Conservation (phyloP, 2,329 filamentous ascomycete genomes). For the Talaromyces sp. region DNA sequence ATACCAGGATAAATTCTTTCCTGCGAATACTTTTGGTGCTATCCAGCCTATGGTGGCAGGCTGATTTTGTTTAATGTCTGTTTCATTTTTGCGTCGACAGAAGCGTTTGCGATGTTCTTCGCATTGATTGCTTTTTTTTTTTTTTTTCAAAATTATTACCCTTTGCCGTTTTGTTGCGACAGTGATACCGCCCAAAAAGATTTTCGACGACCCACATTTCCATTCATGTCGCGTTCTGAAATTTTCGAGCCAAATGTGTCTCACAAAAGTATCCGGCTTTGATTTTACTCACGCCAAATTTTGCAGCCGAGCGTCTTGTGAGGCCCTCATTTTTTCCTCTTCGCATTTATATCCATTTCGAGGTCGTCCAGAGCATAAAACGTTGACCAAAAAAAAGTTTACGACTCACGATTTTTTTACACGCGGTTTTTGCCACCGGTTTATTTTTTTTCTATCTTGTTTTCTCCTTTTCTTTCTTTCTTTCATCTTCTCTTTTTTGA, state of each 20-base stretch:
- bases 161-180: conserved; percentile 20
- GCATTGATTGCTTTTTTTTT: conserved; percentile 23
- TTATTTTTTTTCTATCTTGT: conserved; percentile 1
- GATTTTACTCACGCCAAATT: conserved; percentile 8
- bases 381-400: conserved; percentile 13
- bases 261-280: conserved; percentile 10
- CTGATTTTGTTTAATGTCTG: conserved; percentile 19
- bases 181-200: conserved; percentile 3
- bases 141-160: conserved; percentile 29
- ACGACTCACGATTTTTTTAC: conserved; percentile 18
- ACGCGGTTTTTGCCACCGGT: conserved; percentile 22
- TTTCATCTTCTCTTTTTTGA: conserved; percentile 30
- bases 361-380: conserved; percentile 13
- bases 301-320: conserved; percentile 3
- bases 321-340: not conserved
- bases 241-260: conserved; percentile 4
- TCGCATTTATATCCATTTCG: conserved; percentile 8
- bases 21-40: conserved; percentile 35
- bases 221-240: not conserved
- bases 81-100: not conserved
- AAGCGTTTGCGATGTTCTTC: conserved; percentile 19
- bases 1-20: conserved; percentile 48
- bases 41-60: conserved; percentile 44
- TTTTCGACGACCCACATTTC: conserved; percentile 1
- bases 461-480: conserved; percentile 10